Conservation (phyloP, 371 early-diverging fungal genomes). For the Actinomortierella wolfii region DNA sequence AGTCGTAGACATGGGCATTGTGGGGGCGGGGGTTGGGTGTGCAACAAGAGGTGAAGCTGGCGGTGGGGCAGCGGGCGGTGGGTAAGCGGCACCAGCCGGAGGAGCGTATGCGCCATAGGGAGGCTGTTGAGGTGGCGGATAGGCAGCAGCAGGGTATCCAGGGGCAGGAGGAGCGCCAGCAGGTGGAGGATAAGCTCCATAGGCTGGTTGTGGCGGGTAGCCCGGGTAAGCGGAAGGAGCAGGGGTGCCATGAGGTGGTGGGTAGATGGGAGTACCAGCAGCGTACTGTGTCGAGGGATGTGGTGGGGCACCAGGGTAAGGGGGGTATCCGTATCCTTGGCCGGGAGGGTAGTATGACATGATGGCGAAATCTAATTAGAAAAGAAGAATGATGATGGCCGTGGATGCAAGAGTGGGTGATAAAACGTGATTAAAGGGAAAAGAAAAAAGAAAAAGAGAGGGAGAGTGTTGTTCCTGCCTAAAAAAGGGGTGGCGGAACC, state of each 20-base stretch:
- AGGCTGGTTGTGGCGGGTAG: constrained; percentile 11
- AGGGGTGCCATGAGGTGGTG: constrained; percentile 13
- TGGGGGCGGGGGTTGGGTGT: constrained; percentile 10
- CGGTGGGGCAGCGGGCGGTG: constrained; percentile 1
- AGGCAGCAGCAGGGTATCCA: too few relatives aligned
- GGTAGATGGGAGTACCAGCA: constrained; percentile 26
- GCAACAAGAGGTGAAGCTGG: background rate
- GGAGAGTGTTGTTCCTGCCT: too few relatives aligned
- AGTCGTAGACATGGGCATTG: background rate
- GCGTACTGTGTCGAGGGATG: constrained; percentile 24
- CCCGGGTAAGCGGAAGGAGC: constrained; percentile 17
- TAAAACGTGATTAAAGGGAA: background rate
- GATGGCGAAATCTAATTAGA: too few relatives aligned
- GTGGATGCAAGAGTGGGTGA: background rate
- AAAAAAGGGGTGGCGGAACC: too few relatives aligned
- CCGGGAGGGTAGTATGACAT: constrained; percentile 36
- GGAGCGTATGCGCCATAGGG: constrained; percentile 9
- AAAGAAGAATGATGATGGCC: background rate
- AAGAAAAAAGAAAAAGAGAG: background rate
- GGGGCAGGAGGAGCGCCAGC: constrained; percentile 2
- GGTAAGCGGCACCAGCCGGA: background rate
- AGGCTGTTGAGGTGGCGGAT: background rate
- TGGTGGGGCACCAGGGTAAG: constrained; percentile 17
- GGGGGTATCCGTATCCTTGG: constrained; percentile 25
- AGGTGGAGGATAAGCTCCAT: constrained; percentile 9